A percentile compares a stretch with the other conserved stretches of the same genome.
phyloP scores from a whole-genome alignment of 345 rosid genomes.

The Citrus unshiu region DNA sequence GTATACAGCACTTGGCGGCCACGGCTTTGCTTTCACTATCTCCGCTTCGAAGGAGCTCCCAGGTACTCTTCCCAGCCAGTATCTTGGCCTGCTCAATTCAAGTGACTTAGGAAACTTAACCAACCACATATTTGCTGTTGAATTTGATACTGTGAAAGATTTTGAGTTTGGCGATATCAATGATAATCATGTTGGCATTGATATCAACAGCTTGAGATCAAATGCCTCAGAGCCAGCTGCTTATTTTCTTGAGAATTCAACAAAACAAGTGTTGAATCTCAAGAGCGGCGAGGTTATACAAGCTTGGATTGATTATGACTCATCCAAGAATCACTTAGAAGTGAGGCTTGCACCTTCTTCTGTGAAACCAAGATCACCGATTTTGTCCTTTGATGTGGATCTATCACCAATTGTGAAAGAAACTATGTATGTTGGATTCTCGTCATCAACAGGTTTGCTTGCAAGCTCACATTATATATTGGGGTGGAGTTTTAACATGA shows the following conservation, averaged over 20 bases:
- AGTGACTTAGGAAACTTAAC: constrained; percentile 42
- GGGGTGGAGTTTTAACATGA: constrained; percentile 86
- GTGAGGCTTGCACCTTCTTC: constrained; percentile 69
- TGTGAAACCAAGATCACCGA: constrained; percentile 46
- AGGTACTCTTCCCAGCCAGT: constrained; percentile 65
- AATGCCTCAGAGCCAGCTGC: constrained; percentile 53
- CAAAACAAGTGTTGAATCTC: constrained; percentile 35
- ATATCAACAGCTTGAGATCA: constrained; percentile 61
- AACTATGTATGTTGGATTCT: constrained; percentile 80
- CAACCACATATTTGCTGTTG: constrained; percentile 72
- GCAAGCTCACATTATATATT: constrained; percentile 72
- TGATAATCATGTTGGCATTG: constrained; percentile 84
- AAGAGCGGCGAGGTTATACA: constrained; percentile 51
- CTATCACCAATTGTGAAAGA: constrained; percentile 52
- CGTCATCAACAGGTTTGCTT: constrained; percentile 81
- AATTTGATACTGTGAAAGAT: constrained; percentile 76
- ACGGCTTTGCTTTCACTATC: constrained; percentile 75
- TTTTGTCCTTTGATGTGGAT: constrained; percentile 63
- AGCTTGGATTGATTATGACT: constrained; percentile 91
- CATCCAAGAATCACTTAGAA: constrained; percentile 45
- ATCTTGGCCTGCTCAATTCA: constrained; percentile 59
- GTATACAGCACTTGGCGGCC: constrained; percentile 69
- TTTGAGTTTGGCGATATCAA: constrained; percentile 62
- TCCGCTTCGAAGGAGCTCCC: constrained; percentile 44
- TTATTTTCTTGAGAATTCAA: constrained; percentile 40